Base-by-base conservation (phyloP, 192 early-diverging fungal genomes). In the Entophlyctis luteolus region DNA sequence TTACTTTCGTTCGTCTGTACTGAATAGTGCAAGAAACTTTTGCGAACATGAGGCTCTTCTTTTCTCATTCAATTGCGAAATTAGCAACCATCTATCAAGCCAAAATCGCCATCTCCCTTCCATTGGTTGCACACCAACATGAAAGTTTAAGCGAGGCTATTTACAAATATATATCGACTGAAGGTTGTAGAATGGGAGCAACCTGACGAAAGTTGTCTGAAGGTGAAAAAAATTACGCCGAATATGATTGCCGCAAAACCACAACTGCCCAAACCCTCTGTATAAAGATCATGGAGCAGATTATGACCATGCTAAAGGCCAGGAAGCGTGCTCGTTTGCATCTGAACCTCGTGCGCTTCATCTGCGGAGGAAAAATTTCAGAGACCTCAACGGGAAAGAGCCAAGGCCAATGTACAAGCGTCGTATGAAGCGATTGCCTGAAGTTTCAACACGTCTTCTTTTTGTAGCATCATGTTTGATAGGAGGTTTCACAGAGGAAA, bases 391-490 rank as follows among this genome's bases (percentile, higher is more conserved):
- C 68, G 80, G 79, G 56, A 49, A 42, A 47, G 68, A 77, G 47
- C 54, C 14, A 28, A 52, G 55, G 38, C 6, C 48, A 16, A 12
- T 12, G 28, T 32, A n/a, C 2, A 72, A 36, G 62, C 31, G 20
- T 37, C 22, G 27, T 6, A n/a, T 33, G 42, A 81, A 77, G 4
- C 75, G 75, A 29, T 73, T 79, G 8, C 10, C 8, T 28, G 4
- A 31, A 33, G 8, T 16, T 14, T 36, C n/a, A 14, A 25, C n/a
- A 18, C 39, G 10, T 59, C 37, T 75, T 33, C 28, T 31, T 22
- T 33, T 4, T 25, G 20, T 49, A 86, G 85, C 62, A 86, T 86
- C 55, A 86, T 86, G 84, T 85, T 81, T 65, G 84, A 86, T 58
- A 71, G 82, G 16, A 68, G 84, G 39, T 81, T 86, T 55, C 72